Percentiles rank a stretch among this genome's conserved stretches.
These are phyloP conservation scores for Bauhinia variegata DNA, from an alignment of 306 rosid genomes.

Conservation along the genomic window DNA sequence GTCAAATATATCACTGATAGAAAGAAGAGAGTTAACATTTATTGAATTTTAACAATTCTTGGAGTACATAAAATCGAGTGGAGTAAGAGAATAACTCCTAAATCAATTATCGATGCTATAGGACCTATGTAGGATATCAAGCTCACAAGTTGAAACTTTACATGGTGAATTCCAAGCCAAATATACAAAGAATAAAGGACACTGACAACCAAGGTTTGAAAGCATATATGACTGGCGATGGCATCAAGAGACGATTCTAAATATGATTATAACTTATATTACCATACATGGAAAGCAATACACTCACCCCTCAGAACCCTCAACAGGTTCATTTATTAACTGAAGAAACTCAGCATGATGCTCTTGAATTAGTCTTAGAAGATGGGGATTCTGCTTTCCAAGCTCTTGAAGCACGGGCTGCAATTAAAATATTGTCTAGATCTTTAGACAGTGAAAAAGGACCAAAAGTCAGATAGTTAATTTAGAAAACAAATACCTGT, in stretches of 20 bases:
- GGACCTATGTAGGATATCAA: neutral
- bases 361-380: constrained; percentile 83
- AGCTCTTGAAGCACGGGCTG: constrained; percentile 99
- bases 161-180: constrained; percentile 2
- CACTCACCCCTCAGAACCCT: constrained; percentile 92
- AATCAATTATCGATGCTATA: constrained; percentile 21
- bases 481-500: constrained; percentile 59
- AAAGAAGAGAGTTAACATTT: constrained; percentile 33
- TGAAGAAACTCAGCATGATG: constrained; percentile 92
- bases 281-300: constrained; percentile 19
- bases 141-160: neutral
- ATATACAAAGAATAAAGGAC: neutral
- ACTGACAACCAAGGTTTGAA: neutral
- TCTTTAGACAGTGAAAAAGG: constrained; percentile 30
- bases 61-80: constrained; percentile 10
- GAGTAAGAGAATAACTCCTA: constrained; percentile 4
- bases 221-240: neutral
- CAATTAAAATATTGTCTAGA: constrained; percentile 39
- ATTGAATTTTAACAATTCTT: constrained; percentile 6
- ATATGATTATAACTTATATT: neutral
- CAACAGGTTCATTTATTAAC: constrained; percentile 88
- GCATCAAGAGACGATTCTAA: constrained; percentile 17
- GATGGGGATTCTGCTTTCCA: constrained; percentile 93
- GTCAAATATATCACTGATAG: constrained; percentile 79
- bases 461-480: constrained; percentile 6